Conservation (phyloP, 352 stramenopile species). For the Synura sp. region DNA sequence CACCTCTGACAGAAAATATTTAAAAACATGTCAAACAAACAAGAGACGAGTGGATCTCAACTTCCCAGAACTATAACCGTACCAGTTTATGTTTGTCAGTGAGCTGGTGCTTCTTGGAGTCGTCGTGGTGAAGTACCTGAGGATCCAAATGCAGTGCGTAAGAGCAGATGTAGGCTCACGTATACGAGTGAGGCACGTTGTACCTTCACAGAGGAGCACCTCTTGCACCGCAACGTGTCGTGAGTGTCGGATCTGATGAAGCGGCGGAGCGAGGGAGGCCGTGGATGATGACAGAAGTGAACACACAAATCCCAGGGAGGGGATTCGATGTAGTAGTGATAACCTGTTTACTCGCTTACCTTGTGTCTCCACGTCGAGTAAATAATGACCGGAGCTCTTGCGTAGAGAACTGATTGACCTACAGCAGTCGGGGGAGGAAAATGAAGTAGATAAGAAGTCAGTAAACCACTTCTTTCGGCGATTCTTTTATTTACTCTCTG, state of each 20-base stretch:
- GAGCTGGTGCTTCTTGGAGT: too few species aligned
- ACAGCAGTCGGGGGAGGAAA: background rate
- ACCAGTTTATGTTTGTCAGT: too few species aligned
- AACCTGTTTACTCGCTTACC: slow-evolving; percentile 29
- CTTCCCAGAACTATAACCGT: too few species aligned
- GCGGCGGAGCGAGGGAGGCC: slow-evolving; percentile 68
- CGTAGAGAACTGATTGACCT: slow-evolving; percentile 50
- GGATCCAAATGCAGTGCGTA: too few species aligned
- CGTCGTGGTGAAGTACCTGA: too few species aligned
- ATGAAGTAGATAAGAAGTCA: background rate
- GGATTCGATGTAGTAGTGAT: background rate
- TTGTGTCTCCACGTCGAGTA: slow-evolving; percentile 54
- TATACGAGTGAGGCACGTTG: slow-evolving; percentile 60
- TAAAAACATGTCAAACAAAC: too few species aligned
- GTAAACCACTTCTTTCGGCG: too few species aligned
- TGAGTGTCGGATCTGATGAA: slow-evolving; percentile 86
- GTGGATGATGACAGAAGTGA: background rate
- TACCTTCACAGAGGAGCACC: slow-evolving; percentile 68
- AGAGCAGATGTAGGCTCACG: too few species aligned
- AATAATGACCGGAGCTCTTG: slow-evolving; percentile 73
- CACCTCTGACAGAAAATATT: too few species aligned
- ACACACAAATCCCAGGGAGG: background rate
- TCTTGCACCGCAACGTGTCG: slow-evolving; percentile 92
- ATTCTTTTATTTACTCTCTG: background rate
- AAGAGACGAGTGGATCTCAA: too few species aligned